Evolutionary conservation across 768 basidiomycete genomes (phyloP), one percentile per base, ranked within the genome.

Genomic region (Boletus huronensis): DNA sequence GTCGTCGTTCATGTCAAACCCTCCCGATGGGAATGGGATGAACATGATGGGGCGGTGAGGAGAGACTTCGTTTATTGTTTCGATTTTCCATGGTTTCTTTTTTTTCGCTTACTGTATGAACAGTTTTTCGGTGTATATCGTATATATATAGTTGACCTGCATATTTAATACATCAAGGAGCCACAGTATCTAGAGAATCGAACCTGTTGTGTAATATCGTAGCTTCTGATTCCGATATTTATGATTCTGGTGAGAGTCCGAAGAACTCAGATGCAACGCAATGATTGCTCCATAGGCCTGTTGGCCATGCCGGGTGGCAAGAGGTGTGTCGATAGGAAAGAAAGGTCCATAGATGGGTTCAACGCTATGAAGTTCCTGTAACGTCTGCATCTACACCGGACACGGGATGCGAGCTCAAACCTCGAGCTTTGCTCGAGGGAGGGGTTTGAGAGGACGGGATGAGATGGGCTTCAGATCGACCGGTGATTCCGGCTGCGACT

Each of bases 371-470:
- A n/a, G 11, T 10, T n/a, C 47, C 17, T 6, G 23, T 29, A 29
- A 28, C n/a, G 11, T 48, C 19, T 13, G 25, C 23, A 21, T 21
- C 38, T 19, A 23, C 6, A 7, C 21, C 4, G 8, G 40, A 39
- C 17, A 46, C 19, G 8, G 43, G 39, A 48, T 23, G 39, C 17
- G 32, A 47, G 36, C 44, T 54, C 50, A 76, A n/a, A 73, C 67
- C 3, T 72, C 68, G 32, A 74, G 69, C 34, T 68, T 60, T 5
- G 74, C 62, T 49, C 57, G 55, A 9, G 80, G 81, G 32, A 82
- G 72, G 26, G 81, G 79, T 57, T 71, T 79, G 53, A 79, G 76
- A 31, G 71, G 70, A 28, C 81, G 72, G 1, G 78, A 74, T 23
- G 69, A 62, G 46, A 79, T 68, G n/a, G 72, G 73, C 11, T 68